These are phyloP conservation scores for Coniochaeta sp. DNA, from an alignment of 2,329 filamentous ascomycete species.

Conservation along the genomic window DNA sequence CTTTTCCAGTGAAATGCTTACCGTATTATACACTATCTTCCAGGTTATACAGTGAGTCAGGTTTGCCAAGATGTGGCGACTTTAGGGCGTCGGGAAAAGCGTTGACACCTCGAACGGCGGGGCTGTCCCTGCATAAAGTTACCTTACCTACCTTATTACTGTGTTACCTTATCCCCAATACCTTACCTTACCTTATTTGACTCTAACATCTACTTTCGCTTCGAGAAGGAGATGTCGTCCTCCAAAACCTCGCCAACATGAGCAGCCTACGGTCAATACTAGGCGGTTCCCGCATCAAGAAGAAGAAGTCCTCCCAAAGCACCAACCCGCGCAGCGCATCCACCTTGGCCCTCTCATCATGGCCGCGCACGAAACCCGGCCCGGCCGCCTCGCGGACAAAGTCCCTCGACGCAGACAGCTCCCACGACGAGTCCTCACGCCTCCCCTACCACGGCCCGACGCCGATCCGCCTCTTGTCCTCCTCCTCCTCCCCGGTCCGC, in stretches of 20 bases:
- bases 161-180: too few species aligned
- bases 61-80: too few species aligned
- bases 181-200: too few species aligned
- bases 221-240: not conserved
- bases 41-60: too few species aligned
- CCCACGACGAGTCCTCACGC: constrained; percentile 30
- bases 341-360: constrained; percentile 10
- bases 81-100: too few species aligned
- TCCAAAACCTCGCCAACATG: constrained; percentile 4
- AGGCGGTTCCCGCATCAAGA: constrained; percentile 13
- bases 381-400: constrained; percentile 4
- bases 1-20: too few species aligned
- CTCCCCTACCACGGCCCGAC: constrained; percentile 50
- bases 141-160: too few species aligned
- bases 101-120: too few species aligned
- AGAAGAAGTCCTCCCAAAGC: constrained; percentile 8
- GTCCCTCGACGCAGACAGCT: constrained; percentile 14
- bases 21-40: too few species aligned
- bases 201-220: not conserved
- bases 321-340: constrained; percentile 5
- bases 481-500: constrained; percentile 46
- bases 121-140: too few species aligned
- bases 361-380: constrained; percentile 9
- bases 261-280: constrained; percentile 14
- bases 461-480: constrained; percentile 35